Evolutionary conservation across 257 asterid species (phyloP), one percentile per base, ranked within the genome.

Genomic region (Ophiorrhiza pumila): DNA sequence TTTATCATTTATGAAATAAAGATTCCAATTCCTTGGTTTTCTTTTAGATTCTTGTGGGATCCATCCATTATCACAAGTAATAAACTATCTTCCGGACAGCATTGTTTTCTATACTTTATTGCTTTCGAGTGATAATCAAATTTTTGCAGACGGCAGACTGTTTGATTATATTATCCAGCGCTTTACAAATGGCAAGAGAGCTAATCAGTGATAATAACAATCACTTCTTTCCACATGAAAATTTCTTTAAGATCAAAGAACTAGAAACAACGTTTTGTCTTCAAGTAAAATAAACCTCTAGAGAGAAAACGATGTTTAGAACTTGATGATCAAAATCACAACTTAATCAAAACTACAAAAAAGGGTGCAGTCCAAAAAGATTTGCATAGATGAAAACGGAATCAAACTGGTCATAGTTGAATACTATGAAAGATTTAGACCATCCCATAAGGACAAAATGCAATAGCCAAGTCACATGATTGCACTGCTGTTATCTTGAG

Each of bases 71-170:
- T n/a, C n/a, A n/a, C n/a, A n/a, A n/a, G n/a, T 34, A 29, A 32
- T 15, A 13, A 50, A 45, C 14, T 31, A 27, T 27, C 20, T 1
- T 17, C 56, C 71, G 41, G 6, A 61, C 18, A 18, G 46, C 27
- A 61, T 47, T 59, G 47, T 32, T 27, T 42, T 27, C 53, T 4
- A 7, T 7, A 45, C 72, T 35, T 31, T 46, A 59, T 27, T 52
- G 50, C 37, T 69, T 53, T 70, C 20, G 7, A 13, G 64, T 43
- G 59, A 71, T n/a, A 43, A 58, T 71, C 59, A 62, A 71, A 45
- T 47, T 42, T 60, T 13, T 27, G 75, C 58, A 71, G 53, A 18
- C 46, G 43, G 31, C 59, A 45, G 49, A 14, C 17, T 31, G 17
- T 43, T 60, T 14, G 75, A 57, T 17, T 15, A 32, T n/a, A 43